Evolutionary conservation across 78 protist genomes (phyloP).

Genomic region (Reticulomyxa filosa): DNA sequence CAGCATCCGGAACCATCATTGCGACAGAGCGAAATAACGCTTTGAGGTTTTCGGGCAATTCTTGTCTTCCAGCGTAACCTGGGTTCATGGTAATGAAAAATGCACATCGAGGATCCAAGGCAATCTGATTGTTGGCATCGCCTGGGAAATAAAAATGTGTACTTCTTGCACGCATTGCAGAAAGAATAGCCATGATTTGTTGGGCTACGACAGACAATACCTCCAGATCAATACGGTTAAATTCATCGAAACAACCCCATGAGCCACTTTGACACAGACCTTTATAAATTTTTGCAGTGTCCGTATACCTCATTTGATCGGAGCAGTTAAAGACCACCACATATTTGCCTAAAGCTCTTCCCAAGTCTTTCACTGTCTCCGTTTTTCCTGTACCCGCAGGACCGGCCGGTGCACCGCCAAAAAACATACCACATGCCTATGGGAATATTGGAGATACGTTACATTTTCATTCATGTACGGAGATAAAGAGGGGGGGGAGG

Average conservation of each 20-base stretch:
- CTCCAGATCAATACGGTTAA: constrained; percentile 66
- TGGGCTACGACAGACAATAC: constrained; percentile 72
- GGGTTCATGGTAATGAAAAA: constrained; percentile 78
- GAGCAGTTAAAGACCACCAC: constrained; percentile 64
- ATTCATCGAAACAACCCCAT: constrained; percentile 80
- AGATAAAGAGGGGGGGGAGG: neutral
- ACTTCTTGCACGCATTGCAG: constrained; percentile 30
- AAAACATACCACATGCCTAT: constrained; percentile 45
- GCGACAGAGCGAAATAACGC: constrained; percentile 55
- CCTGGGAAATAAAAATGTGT: constrained; percentile 30
- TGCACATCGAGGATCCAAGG: constrained; percentile 26
- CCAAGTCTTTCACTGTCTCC: constrained; percentile 73
- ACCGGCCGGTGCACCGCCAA: constrained; percentile 79
- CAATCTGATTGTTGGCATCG: constrained; percentile 25
- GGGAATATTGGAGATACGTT: constrained; percentile 20
- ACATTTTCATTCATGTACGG: constrained; percentile 2
- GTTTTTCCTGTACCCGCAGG: constrained; percentile 90
- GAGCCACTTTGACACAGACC: constrained; percentile 61
- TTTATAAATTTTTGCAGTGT: constrained; percentile 47
- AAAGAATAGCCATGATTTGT: constrained; percentile 42
- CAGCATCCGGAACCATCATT: constrained; percentile 76
- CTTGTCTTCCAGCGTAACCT: constrained; percentile 79
- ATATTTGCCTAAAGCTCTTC: constrained; percentile 42
- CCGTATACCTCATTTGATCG: constrained; percentile 46
- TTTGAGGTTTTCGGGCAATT: constrained; percentile 80